Evolutionary conservation across 225 moss, liverwort and hornwort species (phyloP), one percentile per base, ranked within the genome.

Genomic region (Physcomitrellopsis africana): DNA sequence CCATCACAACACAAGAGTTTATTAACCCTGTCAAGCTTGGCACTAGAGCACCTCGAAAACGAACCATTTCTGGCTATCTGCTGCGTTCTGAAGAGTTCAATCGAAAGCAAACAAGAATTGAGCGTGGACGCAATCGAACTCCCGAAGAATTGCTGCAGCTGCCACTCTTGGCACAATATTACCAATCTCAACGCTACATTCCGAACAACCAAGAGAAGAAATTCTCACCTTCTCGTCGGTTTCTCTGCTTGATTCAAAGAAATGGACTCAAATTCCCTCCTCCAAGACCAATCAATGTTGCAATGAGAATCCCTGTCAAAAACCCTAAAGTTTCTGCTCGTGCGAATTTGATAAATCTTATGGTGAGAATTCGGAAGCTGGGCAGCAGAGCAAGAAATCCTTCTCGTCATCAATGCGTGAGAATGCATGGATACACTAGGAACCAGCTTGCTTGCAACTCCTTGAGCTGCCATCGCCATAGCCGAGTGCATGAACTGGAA

Each of bases 381-480:
- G 61, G 67, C 55, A 73, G 20, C 61, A 7, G 60, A 9, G 60
- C 2, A 45, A 14, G 18, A 0, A 7, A 49, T 29, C 16, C 24
- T 42, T n/a, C 11, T 49, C 8, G 26, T 52, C 32, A 37, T 7
- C 11, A 15, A 64, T 22, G 60, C 52, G 42, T 20, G 75, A 44
- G 68, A 51, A 46, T 58, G 63, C 52, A 68, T 22, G 32, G 23
- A 74, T 56, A 27, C 48, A 10, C 26, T 12, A 7, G 19, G 61
- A 13, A 41, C 72, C 51, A 57, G 44, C 51, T 76, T 45, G 44
- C 43, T 61, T 32, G 63, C 63, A 49, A 29, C 62, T 37, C 32
- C 24, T 24, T 24, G 32, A 63, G 18, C 5, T 15, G 15, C 23
- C 69, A 69, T 60, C 73, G 80, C 76, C 80, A 83, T 76, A 9